phyloP scores from a whole-genome alignment of 2,329 filamentous ascomycete genomes.

The Arthrobotrys conoides region DNA sequence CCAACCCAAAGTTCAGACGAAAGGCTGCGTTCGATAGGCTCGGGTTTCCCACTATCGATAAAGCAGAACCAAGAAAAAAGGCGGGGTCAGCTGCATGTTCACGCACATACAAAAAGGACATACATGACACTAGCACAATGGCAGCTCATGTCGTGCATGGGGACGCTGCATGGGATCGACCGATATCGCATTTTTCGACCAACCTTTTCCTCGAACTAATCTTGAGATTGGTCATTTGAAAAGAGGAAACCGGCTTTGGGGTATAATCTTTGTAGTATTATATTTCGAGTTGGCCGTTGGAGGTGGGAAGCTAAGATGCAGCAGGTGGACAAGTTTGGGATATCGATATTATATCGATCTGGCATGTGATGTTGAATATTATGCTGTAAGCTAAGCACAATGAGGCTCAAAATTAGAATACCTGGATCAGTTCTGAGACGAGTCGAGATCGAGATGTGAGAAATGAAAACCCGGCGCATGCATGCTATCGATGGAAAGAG shows the following conservation, averaged over 20 bases:
- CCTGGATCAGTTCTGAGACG: too few relatives aligned
- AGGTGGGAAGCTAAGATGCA: not conserved
- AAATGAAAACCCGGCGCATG: conserved; percentile 22
- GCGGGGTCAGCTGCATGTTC: conserved; percentile 60
- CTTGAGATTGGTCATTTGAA: not conserved
- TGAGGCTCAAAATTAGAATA: conserved; percentile 18
- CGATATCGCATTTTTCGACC: not conserved
- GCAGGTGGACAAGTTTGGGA: conserved; percentile 11
- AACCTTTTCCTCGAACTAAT: not conserved
- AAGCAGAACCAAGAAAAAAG: conserved; percentile 28
- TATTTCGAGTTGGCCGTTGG: not conserved
- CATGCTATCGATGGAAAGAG: conserved; percentile 21
- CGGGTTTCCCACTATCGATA: conserved; percentile 45
- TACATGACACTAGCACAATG: conserved; percentile 14
- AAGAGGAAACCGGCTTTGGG: conserved; percentile 24
- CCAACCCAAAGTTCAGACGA: conserved; percentile 59
- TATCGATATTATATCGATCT: too few relatives aligned
- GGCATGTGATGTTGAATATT: conserved; percentile 20
- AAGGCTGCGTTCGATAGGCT: conserved; percentile 56
- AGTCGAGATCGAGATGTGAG: not conserved
- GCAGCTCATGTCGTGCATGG: conserved; percentile 48
- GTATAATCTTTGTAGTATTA: not conserved
- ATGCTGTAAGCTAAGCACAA: too few relatives aligned
- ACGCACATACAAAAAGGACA: not conserved
- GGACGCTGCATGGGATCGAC: conserved; percentile 55